Base-by-base conservation (phyloP, 2,329 filamentous ascomycete species). In the Stachybotrys echinatus region DNA sequence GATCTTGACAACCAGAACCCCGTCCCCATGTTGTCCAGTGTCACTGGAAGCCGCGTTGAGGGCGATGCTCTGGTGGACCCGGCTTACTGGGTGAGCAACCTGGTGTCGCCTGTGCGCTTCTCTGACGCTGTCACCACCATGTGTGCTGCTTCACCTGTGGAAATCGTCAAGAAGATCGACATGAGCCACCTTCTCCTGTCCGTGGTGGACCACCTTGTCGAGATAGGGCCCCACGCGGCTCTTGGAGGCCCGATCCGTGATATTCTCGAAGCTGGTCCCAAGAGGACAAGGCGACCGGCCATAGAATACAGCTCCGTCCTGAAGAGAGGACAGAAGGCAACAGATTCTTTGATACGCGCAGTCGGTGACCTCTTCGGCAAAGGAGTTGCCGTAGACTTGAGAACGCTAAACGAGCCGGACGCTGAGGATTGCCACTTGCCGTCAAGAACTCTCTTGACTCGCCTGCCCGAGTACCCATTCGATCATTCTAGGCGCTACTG, bases 401-500 rank as follows among this genome's bases (percentile, higher is more conserved):
- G n/a, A n/a, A 19, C 55, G 17, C 42, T 61, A 37, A 10, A 47
- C 17, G 44, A 42, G 8, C 47, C 48, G 10, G 49, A 54, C 34
- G 22, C 14, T 23, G 14, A 21, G 7, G 12, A 31, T 6, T 23
- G 10, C 42, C 10, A 23, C n/a, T 38, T 38, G 21, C 3, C 19
- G 5, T 34, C 42, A 7, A 43, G 53, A 0, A 42, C 49, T 2
- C 45, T 74, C 3, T 51, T 75, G 5, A 71, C 63, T 3, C 69
- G 75, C 68, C 49, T 59, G 55, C 20, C 74, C 61, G 64, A 62
- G 61, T 58, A 58, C 17, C 42, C 49, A 3, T 58, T 51, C 19
- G 51, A 58, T 39, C 67, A 74, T 48, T 51, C 52, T 23, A 62
- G 62, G 8, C 60, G 44, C 21, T 66, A 67, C 49, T 73, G 69